Percentiles rank a stretch among this genome's conserved stretches.
phyloP scores from a whole-genome alignment of 805 yeast species.

The Saccharomyces kudriavzevii region DNA sequence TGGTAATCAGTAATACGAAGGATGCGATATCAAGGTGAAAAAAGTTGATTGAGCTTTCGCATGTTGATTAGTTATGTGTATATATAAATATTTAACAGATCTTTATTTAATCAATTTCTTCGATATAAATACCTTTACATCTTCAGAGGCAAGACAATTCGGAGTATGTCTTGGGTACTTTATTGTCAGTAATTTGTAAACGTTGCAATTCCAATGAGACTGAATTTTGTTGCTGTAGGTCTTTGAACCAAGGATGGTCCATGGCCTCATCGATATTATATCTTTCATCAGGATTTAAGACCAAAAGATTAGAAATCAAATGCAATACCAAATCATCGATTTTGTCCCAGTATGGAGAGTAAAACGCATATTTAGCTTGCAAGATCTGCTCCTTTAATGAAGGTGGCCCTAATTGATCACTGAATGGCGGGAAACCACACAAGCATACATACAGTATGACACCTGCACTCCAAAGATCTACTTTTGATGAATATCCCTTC shows the following conservation, averaged over 20 bases:
- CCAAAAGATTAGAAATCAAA: slow-evolving; percentile 51
- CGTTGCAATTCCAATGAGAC: slow-evolving; percentile 17
- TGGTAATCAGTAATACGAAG: slow-evolving; percentile 23
- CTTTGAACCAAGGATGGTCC: slow-evolving; percentile 75
- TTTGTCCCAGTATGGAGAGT: slow-evolving; percentile 72
- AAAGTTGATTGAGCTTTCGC: neutral
- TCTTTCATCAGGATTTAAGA: slow-evolving; percentile 59
- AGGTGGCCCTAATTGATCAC: slow-evolving; percentile 76
- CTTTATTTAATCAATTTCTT: neutral
- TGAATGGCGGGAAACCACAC: slow-evolving; percentile 80
- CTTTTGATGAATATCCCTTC: slow-evolving; percentile 56
- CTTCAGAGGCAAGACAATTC: slow-evolving; percentile 26
- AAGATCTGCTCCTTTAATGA: slow-evolving; percentile 67
- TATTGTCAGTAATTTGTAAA: slow-evolving; percentile 25
- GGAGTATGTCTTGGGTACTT: slow-evolving; percentile 32
- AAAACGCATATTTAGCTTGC: slow-evolving; percentile 61
- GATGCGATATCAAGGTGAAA: neutral
- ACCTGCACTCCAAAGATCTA: slow-evolving; percentile 79
- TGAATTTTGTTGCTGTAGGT: slow-evolving; percentile 3
- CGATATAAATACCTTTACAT: neutral
- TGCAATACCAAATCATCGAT: slow-evolving; percentile 60
- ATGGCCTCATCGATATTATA: slow-evolving; percentile 81
- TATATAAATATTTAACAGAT: neutral
- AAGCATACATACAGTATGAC: slow-evolving; percentile 69
- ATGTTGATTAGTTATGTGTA: neutral